These are phyloP conservation scores for Kwoniella sp. DNA, from an alignment of 768 basidiomycete species.

Conservation along the genomic window DNA sequence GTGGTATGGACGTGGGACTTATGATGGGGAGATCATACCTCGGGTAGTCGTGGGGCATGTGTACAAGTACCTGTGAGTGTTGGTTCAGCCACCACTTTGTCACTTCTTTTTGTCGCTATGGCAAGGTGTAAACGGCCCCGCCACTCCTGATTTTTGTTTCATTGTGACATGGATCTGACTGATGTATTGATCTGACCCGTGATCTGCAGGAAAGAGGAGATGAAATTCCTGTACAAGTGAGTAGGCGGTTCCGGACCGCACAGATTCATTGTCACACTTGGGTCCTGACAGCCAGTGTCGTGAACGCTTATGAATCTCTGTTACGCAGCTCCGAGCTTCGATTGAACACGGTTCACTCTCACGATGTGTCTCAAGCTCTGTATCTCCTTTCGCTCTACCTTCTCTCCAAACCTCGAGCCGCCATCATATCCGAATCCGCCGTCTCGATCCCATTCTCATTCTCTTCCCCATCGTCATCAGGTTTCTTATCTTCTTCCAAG, in stretches of 20 bases:
- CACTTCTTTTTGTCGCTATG: too few relatives aligned
- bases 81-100: too few relatives aligned
- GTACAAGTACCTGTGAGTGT: conserved; percentile 46
- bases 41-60: conserved; percentile 49
- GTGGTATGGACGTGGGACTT: conserved; percentile 47
- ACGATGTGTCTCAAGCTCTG: conserved; percentile 42
- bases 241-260: conserved; percentile 8
- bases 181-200: not conserved
- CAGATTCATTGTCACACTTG: not conserved
- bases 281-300: too few relatives aligned
- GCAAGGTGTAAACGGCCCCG: too few relatives aligned
- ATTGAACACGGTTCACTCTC: conserved; percentile 49
- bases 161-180: too few relatives aligned
- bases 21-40: conserved; percentile 46
- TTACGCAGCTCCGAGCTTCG: conserved; percentile 51
- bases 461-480: conserved; percentile 22
- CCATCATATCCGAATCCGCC: conserved; percentile 18
- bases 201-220: conserved; percentile 47
- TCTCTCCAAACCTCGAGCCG: conserved; percentile 23
- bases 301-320: too few relatives aligned
- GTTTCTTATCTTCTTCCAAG: conserved; percentile 30
- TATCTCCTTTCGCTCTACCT: conserved; percentile 38
- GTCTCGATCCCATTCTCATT: conserved; percentile 33
- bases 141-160: too few relatives aligned
- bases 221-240: conserved; percentile 54